A percentile compares a stretch with the other conserved stretches of the same genome.
These are phyloP conservation scores for Oropetium thomaeum DNA, from an alignment of 176 grass and related monocot genomes.

Conservation along the genomic window DNA sequence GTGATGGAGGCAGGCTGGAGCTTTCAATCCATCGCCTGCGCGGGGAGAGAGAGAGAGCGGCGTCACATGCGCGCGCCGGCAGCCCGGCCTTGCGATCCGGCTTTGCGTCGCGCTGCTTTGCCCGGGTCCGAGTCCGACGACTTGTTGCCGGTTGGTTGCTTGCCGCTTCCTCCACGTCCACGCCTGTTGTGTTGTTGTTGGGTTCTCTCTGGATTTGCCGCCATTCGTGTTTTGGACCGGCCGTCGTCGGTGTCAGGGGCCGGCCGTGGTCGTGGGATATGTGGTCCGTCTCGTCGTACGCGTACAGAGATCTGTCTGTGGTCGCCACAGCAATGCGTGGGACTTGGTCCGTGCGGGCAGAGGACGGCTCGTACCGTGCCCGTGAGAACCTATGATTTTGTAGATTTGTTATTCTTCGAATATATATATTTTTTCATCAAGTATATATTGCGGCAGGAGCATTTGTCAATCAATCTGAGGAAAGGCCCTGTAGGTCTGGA, in stretches of 20 bases:
- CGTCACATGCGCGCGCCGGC: slow-evolving; percentile 17
- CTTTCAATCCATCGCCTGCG: neutral
- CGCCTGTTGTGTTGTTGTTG: neutral
- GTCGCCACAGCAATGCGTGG: neutral
- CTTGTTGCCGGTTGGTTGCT: neutral
- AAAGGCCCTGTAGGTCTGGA: too few relatives aligned
- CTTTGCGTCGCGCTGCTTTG: slow-evolving; percentile 14
- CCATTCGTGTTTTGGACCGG: neutral
- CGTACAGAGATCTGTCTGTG: neutral
- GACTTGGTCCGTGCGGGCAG: neutral
- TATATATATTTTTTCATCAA: too few relatives aligned
- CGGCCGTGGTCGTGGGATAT: neutral
- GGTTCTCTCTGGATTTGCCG: neutral
- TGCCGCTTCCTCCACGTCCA: neutral
- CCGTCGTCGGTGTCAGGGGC: neutral
- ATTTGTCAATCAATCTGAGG: too few relatives aligned
- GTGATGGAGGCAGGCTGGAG: neutral
- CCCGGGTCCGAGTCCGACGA: slow-evolving; percentile 4
- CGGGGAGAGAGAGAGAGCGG: too few relatives aligned
- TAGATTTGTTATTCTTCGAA: too few relatives aligned
- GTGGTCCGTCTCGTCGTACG: slow-evolving; percentile 10
- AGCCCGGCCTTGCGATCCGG: slow-evolving; percentile 11
- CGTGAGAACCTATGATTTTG: neutral
- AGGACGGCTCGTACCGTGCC: too few relatives aligned
- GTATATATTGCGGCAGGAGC: neutral